These are phyloP conservation scores for Mycosphaerelloides madeirae DNA, from an alignment of 2,329 filamentous ascomycete species.

Conservation along the genomic window DNA sequence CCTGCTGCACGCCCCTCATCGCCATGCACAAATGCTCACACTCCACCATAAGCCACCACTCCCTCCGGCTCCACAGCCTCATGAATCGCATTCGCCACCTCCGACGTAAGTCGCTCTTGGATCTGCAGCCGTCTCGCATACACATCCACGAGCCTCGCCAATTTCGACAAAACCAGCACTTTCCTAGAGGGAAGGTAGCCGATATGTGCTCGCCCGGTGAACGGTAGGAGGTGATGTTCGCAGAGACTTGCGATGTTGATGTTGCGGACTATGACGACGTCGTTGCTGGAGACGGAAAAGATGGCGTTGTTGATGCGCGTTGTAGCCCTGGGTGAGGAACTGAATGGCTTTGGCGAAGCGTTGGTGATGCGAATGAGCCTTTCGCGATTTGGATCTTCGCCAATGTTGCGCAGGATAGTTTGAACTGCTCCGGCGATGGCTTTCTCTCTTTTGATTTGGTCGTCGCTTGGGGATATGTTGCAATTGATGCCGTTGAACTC, in stretches of 20 bases:
- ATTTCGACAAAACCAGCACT: conserved; percentile 25
- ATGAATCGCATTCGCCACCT: conserved; percentile 84
- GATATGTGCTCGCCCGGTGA: conserved; percentile 95
- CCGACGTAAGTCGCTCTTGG: conserved; percentile 86
- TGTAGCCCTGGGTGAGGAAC: conserved; percentile 88
- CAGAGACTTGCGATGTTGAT: conserved; percentile 89
- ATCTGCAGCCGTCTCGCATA: conserved; percentile 85
- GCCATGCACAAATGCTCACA: conserved; percentile 93
- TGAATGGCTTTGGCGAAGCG: conserved; percentile 88
- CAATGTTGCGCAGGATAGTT: conserved; percentile 57
- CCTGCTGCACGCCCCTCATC: too few relatives aligned
- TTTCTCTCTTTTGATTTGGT: conserved; percentile 35
- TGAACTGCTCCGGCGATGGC: conserved; percentile 53
- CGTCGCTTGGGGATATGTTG: not conserved
- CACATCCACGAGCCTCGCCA: conserved; percentile 89
- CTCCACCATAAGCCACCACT: conserved; percentile 90
- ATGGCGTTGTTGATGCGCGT: conserved; percentile 83
- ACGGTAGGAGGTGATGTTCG: conserved; percentile 92
- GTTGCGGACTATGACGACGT: conserved; percentile 91
- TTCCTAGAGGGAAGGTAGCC: conserved; percentile 78
- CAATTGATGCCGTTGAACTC: too few relatives aligned
- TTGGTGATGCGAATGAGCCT: conserved; percentile 60
- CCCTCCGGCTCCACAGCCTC: conserved; percentile 85
- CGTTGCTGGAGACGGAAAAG: conserved; percentile 89
- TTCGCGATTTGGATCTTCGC: conserved; percentile 57